A percentile compares a stretch with the other conserved stretches of the same genome.
These are phyloP conservation scores for Quercus dentata DNA, from an alignment of 306 rosid species.

Conservation along the genomic window DNA sequence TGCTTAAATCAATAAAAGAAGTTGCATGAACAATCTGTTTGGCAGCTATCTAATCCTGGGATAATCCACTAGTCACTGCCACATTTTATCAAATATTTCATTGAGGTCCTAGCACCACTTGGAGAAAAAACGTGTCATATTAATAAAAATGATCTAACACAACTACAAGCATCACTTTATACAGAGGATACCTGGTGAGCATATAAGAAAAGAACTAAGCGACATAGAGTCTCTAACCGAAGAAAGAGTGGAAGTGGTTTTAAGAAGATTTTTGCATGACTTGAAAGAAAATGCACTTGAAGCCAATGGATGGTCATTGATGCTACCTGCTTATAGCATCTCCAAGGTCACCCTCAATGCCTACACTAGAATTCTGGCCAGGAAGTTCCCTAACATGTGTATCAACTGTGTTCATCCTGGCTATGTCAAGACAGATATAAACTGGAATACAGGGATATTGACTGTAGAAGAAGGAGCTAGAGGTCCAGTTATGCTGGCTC, in stretches of 20 bases:
- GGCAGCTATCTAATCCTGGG: too few relatives aligned
- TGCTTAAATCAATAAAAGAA: too few relatives aligned
- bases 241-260: conserved; percentile 43
- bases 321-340: conserved; percentile 58
- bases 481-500: conserved; percentile 49
- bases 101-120: too few relatives aligned
- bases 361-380: conserved; percentile 53
- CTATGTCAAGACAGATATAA: conserved; percentile 45
- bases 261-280: conserved; percentile 40
- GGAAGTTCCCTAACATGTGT: conserved; percentile 33
- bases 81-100: background rate
- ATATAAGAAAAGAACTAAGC: conserved; percentile 43
- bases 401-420: conserved; percentile 66
- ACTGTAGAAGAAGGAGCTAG: conserved; percentile 45
- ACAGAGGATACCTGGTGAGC: conserved; percentile 53
- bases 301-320: conserved; percentile 51
- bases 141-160: background rate
- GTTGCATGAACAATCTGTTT: too few relatives aligned
- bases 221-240: conserved; percentile 34
- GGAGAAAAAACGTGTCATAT: background rate
- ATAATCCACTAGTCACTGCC: background rate
- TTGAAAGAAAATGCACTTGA: conserved; percentile 42
- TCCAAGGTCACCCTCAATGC: conserved; percentile 52
- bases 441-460: conserved; percentile 46
- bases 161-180: background rate